These are phyloP conservation scores for Lathyrus tuberosus DNA, from an alignment of 306 rosid species.

Conservation along the genomic window DNA sequence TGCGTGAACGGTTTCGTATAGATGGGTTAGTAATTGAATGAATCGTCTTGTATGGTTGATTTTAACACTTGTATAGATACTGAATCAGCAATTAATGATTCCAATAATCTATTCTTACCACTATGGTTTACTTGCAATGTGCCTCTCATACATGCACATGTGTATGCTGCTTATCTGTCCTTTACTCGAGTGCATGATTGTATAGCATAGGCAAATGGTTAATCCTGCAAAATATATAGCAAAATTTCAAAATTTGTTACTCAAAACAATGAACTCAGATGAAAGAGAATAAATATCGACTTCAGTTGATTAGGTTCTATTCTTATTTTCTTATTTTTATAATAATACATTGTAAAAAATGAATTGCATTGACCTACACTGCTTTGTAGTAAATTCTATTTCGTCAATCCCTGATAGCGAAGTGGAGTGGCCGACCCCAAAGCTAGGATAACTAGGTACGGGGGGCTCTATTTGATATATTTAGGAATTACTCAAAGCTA, in stretches of 20 bases:
- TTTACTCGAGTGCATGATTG: not conserved
- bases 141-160: not conserved
- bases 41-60: not conserved
- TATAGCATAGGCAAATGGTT: constrained; percentile 16
- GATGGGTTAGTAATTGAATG: constrained; percentile 61
- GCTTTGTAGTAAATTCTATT: not conserved
- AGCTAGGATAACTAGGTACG: not conserved
- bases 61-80: constrained; percentile 24
- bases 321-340: constrained; percentile 3
- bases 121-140: too few species aligned
- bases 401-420: not conserved
- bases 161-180: not conserved
- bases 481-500: too few species aligned
- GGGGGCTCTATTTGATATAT: not conserved
- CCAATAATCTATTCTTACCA: not conserved
- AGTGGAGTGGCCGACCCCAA: not conserved
- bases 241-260: constrained; percentile 11
- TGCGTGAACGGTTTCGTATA: constrained; percentile 71
- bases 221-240: not conserved
- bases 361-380: not conserved
- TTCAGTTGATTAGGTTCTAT: constrained; percentile 19
- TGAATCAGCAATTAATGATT: not conserved
- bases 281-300: constrained; percentile 19
- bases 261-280: constrained; percentile 11
- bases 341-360: constrained; percentile 8